Conservation (phyloP, 306 rosid species). For the Lathyrus aphaca region DNA sequence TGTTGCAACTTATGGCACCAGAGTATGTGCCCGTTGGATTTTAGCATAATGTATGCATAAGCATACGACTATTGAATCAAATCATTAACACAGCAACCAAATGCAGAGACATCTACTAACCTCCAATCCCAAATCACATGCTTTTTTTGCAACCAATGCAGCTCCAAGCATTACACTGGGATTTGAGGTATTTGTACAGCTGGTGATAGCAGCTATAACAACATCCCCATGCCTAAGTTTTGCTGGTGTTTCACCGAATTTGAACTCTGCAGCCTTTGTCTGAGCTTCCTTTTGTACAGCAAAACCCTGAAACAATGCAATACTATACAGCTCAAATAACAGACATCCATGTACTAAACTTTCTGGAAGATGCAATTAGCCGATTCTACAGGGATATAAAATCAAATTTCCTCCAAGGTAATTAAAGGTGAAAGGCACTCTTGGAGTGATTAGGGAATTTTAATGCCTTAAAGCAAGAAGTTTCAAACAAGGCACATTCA, state of each 20-base stretch:
- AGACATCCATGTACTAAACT: conserved; percentile 31
- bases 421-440: background rate
- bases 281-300: conserved; percentile 85
- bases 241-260: conserved; percentile 67
- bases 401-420: conserved; percentile 18
- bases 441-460: conserved; percentile 7
- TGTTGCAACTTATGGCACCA: conserved; percentile 25
- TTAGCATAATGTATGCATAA: conserved; percentile 11
- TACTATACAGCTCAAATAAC: conserved; percentile 42
- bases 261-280: conserved; percentile 65
- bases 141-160: conserved; percentile 98
- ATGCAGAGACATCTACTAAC: conserved; percentile 52
- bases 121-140: conserved; percentile 95
- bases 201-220: conserved; percentile 97
- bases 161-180: conserved; percentile 99
- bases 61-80: conserved; percentile 30
- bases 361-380: conserved; percentile 7
- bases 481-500: background rate
- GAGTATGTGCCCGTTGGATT: conserved; percentile 13
- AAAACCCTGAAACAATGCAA: conserved; percentile 73
- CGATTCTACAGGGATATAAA: background rate
- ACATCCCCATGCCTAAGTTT: conserved; percentile 95
- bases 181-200: conserved; percentile 98
- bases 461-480: background rate
- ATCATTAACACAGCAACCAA: conserved; percentile 17